These are phyloP conservation scores for Globisporangium echinulatum DNA, from an alignment of 352 stramenopile genomes.

Conservation along the genomic window DNA sequence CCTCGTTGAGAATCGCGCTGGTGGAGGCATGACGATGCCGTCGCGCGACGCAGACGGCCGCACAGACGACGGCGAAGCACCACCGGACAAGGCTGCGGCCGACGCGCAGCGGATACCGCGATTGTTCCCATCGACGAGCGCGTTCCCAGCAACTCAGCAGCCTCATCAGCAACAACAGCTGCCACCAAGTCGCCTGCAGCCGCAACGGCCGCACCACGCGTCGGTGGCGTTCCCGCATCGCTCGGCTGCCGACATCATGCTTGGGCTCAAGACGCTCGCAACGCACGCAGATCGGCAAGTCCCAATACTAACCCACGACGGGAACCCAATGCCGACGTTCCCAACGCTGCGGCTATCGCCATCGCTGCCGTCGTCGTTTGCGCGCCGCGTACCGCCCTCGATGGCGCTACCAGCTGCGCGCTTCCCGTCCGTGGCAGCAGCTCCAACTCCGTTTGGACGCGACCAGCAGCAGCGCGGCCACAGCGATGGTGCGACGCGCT, in stretches of 20 bases:
- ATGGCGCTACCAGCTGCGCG: neutral
- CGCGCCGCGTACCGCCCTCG: neutral
- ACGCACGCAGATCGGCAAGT: conserved; percentile 17
- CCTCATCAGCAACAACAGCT: conserved; percentile 5
- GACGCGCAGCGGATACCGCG: conserved; percentile 17
- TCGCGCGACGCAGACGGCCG: neutral
- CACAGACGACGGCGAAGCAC: neutral
- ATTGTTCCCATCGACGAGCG: conserved; percentile 14
- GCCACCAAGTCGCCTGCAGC: neutral
- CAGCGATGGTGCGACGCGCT: neutral
- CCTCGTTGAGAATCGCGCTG: conserved; percentile 20
- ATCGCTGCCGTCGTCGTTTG: conserved; percentile 8
- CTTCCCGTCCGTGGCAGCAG: conserved; percentile 1
- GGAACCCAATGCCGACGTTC: conserved; percentile 5
- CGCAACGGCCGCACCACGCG: neutral
- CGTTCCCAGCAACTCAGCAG: conserved; percentile 9
- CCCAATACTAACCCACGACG: conserved; percentile 10
- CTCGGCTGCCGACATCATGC: conserved; percentile 21
- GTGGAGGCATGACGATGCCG: neutral
- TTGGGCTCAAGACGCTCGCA: conserved; percentile 27
- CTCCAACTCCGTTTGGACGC: neutral
- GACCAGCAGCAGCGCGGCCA: neutral
- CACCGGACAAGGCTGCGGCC: neutral
- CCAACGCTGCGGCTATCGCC: conserved; percentile 12
- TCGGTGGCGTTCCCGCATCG: conserved; percentile 10